Conservation (phyloP, 257 asterid species). For the Ajuga chamaepitys region DNA sequence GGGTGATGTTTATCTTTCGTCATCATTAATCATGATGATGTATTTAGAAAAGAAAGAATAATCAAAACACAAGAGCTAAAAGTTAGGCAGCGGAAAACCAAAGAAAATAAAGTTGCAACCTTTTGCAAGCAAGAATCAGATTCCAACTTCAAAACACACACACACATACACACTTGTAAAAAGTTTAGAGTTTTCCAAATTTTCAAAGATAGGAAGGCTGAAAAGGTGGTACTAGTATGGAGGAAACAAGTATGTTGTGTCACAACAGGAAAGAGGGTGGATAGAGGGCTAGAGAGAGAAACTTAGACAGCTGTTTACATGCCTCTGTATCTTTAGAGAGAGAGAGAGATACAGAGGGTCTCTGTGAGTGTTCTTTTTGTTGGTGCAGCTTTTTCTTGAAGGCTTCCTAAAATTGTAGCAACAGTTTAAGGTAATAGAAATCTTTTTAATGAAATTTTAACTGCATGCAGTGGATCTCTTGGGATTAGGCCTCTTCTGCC, state of each 20-base stretch:
- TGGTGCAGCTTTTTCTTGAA: slow-evolving; percentile 60
- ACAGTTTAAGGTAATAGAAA: slow-evolving; percentile 35
- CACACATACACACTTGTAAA: slow-evolving; percentile 16
- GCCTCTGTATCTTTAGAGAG: neutral
- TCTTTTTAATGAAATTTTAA: slow-evolving; percentile 8
- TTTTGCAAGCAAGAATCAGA: slow-evolving; percentile 37
- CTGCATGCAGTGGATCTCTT: slow-evolving; percentile 25
- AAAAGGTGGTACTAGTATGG: slow-evolving; percentile 7
- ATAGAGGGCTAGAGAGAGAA: slow-evolving; percentile 29
- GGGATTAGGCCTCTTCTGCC: slow-evolving; percentile 33
- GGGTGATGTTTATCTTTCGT: slow-evolving; percentile 12
- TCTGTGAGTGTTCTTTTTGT: slow-evolving; percentile 5
- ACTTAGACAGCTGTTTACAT: neutral
- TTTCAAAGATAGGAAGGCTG: slow-evolving; percentile 13
- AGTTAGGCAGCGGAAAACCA: slow-evolving; percentile 8
- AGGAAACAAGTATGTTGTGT: slow-evolving; percentile 19
- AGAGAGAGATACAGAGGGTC: slow-evolving; percentile 21
- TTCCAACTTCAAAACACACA: slow-evolving; percentile 26
- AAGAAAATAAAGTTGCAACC: slow-evolving; percentile 30
- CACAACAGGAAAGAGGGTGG: slow-evolving; percentile 28
- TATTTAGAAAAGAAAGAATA: slow-evolving; percentile 21
- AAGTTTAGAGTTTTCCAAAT: slow-evolving; percentile 18
- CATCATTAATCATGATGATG: slow-evolving; percentile 32
- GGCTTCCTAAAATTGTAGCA: slow-evolving; percentile 36
- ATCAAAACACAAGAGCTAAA: slow-evolving; percentile 26